Conservation (phyloP, 495 filamentous ascomycete species). For the Neurospora hispaniola region DNA sequence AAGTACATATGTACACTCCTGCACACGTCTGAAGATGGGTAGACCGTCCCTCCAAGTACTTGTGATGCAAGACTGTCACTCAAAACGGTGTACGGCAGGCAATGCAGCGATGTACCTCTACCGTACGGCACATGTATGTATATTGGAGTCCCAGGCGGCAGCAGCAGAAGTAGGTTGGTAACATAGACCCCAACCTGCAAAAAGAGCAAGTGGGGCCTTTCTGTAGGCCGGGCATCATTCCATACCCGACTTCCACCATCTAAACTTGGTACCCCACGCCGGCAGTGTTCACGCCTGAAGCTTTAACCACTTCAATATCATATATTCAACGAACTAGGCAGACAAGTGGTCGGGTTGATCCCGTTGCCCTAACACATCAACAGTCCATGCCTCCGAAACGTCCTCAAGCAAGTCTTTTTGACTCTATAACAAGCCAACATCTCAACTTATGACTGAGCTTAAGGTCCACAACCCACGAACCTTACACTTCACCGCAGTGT, state of each 20-base stretch:
- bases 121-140: background rate
- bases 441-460: background rate
- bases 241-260: too few relatives aligned
- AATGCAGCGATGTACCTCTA: background rate
- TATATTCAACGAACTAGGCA: background rate
- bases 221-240: background rate
- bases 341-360: background rate
- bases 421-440: background rate
- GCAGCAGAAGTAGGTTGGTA: background rate
- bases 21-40: background rate
- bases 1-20: background rate
- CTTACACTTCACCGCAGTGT: background rate
- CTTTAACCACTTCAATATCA: background rate
- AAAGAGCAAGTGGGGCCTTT: background rate
- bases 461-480: background rate
- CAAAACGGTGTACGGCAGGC: background rate
- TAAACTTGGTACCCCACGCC: background rate
- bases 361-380: background rate
- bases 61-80: background rate
- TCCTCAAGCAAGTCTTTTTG: background rate
- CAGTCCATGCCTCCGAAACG: background rate
- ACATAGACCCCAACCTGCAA: background rate
- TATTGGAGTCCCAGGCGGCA: background rate
- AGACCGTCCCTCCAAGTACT: background rate
- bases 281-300: background rate